These are phyloP conservation scores for Penicillium griseofulvum DNA, from an alignment of 2,329 filamentous ascomycete species.

Conservation along the genomic window DNA sequence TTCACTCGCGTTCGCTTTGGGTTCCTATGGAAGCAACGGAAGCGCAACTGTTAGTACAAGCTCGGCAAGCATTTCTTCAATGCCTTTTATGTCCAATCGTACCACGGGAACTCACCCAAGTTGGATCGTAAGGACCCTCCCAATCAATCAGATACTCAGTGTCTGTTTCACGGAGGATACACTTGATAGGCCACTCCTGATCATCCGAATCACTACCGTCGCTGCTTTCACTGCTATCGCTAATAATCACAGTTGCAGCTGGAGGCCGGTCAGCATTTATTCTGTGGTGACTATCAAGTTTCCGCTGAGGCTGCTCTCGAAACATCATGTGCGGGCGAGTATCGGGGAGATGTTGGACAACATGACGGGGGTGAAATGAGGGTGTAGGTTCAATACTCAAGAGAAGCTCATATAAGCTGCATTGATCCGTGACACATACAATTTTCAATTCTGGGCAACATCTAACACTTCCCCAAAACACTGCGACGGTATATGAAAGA, in stretches of 20 bases:
- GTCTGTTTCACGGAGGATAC: constrained; percentile 36
- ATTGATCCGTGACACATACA: constrained; percentile 5
- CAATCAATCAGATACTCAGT: constrained; percentile 41
- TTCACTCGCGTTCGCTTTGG: constrained; percentile 35
- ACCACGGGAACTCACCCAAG: constrained; percentile 34
- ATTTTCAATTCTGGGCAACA: constrained; percentile 3
- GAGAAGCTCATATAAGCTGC: background rate
- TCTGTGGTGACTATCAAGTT: constrained; percentile 12
- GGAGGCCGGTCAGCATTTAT: constrained; percentile 16
- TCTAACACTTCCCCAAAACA: background rate
- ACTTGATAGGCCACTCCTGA: constrained; percentile 36
- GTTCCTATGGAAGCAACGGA: constrained; percentile 26
- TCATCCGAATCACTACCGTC: constrained; percentile 17
- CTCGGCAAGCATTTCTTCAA: background rate
- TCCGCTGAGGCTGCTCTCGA: background rate
- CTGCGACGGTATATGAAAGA: constrained; percentile 16
- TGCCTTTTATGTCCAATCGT: background rate
- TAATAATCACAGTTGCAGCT: constrained; percentile 5
- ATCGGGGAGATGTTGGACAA: background rate
- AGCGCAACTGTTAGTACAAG: constrained; percentile 1
- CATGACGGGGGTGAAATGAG: constrained; percentile 6
- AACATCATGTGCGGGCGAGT: constrained; percentile 7
- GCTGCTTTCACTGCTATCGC: constrained; percentile 9
- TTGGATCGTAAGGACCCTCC: constrained; percentile 37
- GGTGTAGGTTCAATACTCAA: constrained; percentile 3